Evolutionary conservation across 1,284 basidiomycete genomes (phyloP), one percentile per base, ranked within the genome.

Genomic region (Cryptococcus maquisensis): DNA sequence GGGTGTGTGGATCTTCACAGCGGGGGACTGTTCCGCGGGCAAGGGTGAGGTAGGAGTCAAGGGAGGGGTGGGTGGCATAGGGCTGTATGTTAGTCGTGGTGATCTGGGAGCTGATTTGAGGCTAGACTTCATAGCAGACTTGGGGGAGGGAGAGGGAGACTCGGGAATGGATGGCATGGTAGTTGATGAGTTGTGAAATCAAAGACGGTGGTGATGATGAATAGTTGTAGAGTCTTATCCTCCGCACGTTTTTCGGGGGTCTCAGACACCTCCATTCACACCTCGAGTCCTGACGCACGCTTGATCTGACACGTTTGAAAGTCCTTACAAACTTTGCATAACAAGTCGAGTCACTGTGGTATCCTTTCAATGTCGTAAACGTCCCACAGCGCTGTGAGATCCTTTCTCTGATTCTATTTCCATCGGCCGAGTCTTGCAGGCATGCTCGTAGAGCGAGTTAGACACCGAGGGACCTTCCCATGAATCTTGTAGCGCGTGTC

Each of bases 401-500:
- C 43, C 43, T 44, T 44, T 44, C 43, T 24, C 15, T 24, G 43
- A 3, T 40, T 21, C 16, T n/a, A 40, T 7, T 21, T 15, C 13
- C 3, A n/a, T 21, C 20, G n/a, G 9, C 10, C 21, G 16, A 21
- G 39, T 13, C 38, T 39, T 16, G 18, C 9, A 40, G 2, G 39
- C 16, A 8, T 8, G 2, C 8, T 18, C 41, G 41, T n/a, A 20
- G 15, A 24, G n/a, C 28, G 15, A 46, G 15, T 48, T 57, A 61
- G 28, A 56, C 58, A 24, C 59, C 56, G 28, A 67, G 55, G 49
- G 59, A 63, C 46, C 65, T 51, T 21, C 63, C 63, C 65, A 67
- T 67, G 55, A 67, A 67, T 51, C 65, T 67, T 16, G 40, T 3
- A 4, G 4, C 16, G 13, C 24, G 10, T 13, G 12, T 47, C 8